These are phyloP conservation scores for Hebeloma cylindrosporum DNA, from an alignment of 768 basidiomycete genomes.

Conservation along the genomic window DNA sequence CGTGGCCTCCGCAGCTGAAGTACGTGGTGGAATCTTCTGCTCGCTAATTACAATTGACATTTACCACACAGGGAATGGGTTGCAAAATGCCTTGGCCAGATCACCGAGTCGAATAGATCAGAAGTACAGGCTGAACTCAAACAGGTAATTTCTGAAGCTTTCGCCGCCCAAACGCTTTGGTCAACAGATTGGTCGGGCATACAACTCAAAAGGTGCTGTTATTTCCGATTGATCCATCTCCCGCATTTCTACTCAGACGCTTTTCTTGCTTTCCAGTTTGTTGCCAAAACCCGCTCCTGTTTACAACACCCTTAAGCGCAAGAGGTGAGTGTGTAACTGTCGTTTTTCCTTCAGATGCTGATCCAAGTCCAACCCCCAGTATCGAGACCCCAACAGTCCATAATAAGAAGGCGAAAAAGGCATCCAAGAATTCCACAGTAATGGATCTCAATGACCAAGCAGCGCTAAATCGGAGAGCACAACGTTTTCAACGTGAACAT, in stretches of 20 bases:
- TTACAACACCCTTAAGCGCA: constrained; percentile 63
- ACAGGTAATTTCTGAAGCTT: constrained; percentile 94
- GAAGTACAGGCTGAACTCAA: constrained; percentile 94
- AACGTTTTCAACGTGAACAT: constrained; percentile 89
- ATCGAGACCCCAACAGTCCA: constrained; percentile 32
- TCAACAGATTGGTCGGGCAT: constrained; percentile 93
- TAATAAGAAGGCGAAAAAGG: constrained; percentile 66
- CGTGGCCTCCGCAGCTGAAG: constrained; percentile 83
- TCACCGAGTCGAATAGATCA: constrained; percentile 81
- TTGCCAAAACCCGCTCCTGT: constrained; percentile 56
- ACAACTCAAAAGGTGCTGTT: constrained; percentile 77
- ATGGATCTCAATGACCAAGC: constrained; percentile 63
- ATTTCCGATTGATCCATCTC: constrained; percentile 12
- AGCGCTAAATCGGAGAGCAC: constrained; percentile 73
- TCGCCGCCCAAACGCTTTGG: constrained; percentile 79
- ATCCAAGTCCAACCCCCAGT: constrained; percentile 20
- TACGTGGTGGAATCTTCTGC: constrained; percentile 28
- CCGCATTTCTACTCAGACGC: constrained; percentile 20
- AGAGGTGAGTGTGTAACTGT: constrained; percentile 48
- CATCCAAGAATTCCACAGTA: constrained; percentile 39
- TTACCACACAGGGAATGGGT: constrained; percentile 79
- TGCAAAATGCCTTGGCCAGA: constrained; percentile 87
- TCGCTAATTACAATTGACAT: background rate
- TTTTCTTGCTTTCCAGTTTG: constrained; percentile 44
- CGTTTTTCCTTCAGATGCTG: constrained; percentile 24